Conservation (phyloP, 2,329 filamentous ascomycete genomes). For the Biscogniauxia marginata region DNA sequence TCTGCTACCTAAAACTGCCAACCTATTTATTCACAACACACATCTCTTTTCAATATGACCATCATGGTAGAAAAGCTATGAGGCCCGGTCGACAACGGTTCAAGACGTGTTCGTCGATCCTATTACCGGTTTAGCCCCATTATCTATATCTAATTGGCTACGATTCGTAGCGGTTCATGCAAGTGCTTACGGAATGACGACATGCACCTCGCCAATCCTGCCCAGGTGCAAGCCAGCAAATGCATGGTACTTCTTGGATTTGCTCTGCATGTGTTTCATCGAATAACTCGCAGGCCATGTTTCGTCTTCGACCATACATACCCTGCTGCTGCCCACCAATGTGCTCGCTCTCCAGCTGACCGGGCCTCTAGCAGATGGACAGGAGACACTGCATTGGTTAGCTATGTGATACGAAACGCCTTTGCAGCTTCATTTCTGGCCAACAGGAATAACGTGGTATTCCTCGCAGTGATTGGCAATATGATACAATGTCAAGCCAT, state of each 20-base stretch:
- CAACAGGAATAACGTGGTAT: neutral
- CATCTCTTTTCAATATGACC: too few species aligned
- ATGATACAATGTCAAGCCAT: neutral
- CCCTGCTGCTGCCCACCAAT: neutral
- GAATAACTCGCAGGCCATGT: neutral
- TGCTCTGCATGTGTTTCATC: conserved; percentile 1
- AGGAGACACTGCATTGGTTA: neutral
- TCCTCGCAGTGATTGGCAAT: neutral
- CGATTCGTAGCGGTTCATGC: neutral
- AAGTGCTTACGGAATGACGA: conserved; percentile 1
- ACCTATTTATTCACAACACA: too few species aligned
- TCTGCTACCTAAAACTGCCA: too few species aligned
- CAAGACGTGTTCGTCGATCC: too few species aligned
- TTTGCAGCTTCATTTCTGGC: neutral
- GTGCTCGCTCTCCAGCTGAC: neutral
- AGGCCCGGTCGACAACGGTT: neutral
- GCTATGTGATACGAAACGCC: neutral
- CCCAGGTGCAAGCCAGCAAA: neutral
- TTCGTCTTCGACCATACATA: neutral
- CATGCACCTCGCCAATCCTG: neutral
- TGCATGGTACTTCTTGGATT: conserved; percentile 2
- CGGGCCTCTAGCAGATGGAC: neutral
- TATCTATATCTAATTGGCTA: neutral
- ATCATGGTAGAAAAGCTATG: too few species aligned
- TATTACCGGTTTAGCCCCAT: too few species aligned